Conservation (phyloP, 1,139 yeast genomes). For the Suhomyces atakaporum region DNA sequence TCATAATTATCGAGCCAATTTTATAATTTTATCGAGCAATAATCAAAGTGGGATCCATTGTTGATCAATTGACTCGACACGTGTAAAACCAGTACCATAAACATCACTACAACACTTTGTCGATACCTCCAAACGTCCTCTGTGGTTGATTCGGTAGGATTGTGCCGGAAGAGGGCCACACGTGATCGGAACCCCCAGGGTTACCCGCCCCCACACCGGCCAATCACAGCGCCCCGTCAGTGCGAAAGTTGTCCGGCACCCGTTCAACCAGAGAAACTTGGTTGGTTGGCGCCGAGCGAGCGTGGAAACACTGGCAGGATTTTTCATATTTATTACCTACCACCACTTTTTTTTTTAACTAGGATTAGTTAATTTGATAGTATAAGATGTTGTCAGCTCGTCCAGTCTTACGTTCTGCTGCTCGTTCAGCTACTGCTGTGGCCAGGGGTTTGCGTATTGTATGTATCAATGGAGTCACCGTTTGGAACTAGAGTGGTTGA, state of each 20-base stretch:
- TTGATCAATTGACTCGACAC: no score
- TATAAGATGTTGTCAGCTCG: slow-evolving; percentile 72
- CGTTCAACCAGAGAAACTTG: slow-evolving; percentile 13
- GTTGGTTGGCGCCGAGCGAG: slow-evolving; percentile 15
- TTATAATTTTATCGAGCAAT: no score
- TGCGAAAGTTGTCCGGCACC: slow-evolving; percentile 14
- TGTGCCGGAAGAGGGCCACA: slow-evolving; percentile 8
- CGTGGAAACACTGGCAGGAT: slow-evolving; percentile 14
- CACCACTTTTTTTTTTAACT: slow-evolving; percentile 15
- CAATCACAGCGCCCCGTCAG: slow-evolving; percentile 14
- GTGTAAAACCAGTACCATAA: no score
- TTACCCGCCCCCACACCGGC: slow-evolving; percentile 11
- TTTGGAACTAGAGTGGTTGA: neutral
- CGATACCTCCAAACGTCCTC: no score
- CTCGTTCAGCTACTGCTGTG: slow-evolving; percentile 73
- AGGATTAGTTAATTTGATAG: slow-evolving; percentile 13
- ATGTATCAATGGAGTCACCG: slow-evolving; percentile 37
- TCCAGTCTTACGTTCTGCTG: slow-evolving; percentile 80
- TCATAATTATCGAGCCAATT: no score
- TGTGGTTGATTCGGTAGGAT: no score
- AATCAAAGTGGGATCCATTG: no score
- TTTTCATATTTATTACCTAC: slow-evolving; percentile 16
- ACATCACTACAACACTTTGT: no score
- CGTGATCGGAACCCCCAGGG: slow-evolving; percentile 8
- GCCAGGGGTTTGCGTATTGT: slow-evolving; percentile 65